Conservation (phyloP, 2,329 filamentous ascomycete genomes). For the Colletotrichum truncatum region DNA sequence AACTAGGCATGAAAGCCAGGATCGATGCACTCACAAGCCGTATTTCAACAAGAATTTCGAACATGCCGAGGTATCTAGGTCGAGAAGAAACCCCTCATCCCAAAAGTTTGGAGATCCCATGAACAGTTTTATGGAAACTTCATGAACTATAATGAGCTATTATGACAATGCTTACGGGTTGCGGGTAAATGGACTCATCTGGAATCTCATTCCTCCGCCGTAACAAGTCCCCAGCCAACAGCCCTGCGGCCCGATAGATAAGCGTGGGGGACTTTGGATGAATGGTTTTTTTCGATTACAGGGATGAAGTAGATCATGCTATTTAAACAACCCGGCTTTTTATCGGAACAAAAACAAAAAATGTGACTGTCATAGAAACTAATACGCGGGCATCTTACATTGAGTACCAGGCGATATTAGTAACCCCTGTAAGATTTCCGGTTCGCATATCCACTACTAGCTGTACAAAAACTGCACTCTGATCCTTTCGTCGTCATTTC, state of each 20-base stretch:
- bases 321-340: no score
- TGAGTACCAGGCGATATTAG: no score
- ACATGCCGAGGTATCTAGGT: not conserved
- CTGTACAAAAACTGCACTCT: no score
- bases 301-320: conserved; percentile 4
- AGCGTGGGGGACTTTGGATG: not conserved
- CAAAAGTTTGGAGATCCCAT: no score
- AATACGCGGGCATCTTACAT: no score
- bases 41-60: not conserved
- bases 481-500: no score
- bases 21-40: not conserved
- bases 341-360: no score
- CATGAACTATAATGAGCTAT: not conserved
- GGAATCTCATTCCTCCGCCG: not conserved
- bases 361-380: no score
- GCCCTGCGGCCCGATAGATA: not conserved
- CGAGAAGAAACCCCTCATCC: not conserved
- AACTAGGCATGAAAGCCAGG: not conserved
- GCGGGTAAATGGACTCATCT: not conserved
- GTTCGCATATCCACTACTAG: no score
- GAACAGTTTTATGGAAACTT: not conserved
- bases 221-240: not conserved
- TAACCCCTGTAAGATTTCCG: no score
- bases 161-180: no score
- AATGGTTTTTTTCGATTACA: no score